Percentiles rank a stretch among this genome's conserved stretches.
phyloP scores from a whole-genome alignment of 129 eudicot genomes.

The Mikania micrantha region DNA sequence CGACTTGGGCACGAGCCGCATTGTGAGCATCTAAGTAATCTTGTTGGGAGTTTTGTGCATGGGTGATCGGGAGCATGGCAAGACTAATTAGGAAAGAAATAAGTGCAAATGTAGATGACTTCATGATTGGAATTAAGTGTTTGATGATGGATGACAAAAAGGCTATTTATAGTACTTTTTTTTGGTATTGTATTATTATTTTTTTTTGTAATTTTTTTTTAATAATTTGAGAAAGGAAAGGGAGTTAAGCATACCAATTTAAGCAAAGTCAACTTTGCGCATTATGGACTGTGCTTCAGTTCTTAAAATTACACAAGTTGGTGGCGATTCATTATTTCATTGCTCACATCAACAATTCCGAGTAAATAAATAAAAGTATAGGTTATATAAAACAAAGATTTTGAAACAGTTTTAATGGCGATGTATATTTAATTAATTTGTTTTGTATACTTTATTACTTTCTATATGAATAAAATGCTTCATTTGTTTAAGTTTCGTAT shows the following conservation, averaged over 20 bases:
- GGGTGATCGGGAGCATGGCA: constrained; percentile 4
- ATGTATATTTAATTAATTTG: too few relatives aligned
- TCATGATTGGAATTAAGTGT: not conserved
- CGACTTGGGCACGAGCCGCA: constrained; percentile 14
- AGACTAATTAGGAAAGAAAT: constrained; percentile 1
- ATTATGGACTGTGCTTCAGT: not conserved
- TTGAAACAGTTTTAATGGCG: too few relatives aligned
- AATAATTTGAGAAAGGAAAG: not conserved
- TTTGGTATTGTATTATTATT: not conserved
- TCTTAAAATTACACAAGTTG: not conserved
- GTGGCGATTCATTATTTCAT: not conserved
- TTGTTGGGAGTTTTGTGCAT: constrained; percentile 19
- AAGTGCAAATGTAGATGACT: not conserved
- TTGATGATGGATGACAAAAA: not conserved
- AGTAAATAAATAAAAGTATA: too few relatives aligned
- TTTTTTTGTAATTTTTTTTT: too few relatives aligned
- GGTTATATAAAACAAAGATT: too few relatives aligned
- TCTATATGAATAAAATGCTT: too few relatives aligned
- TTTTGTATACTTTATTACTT: too few relatives aligned
- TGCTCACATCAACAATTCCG: too few relatives aligned
- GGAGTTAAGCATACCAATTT: not conserved
- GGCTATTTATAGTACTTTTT: not conserved
- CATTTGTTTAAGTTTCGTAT: too few relatives aligned
- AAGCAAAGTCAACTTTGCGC: not conserved
- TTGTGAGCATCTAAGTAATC: constrained; percentile 22